Percentiles rank a stretch among this genome's conserved stretches.
Conservation (phyloP, 2,329 filamentous ascomycete genomes). For the Pseudocercospora musae region DNA sequence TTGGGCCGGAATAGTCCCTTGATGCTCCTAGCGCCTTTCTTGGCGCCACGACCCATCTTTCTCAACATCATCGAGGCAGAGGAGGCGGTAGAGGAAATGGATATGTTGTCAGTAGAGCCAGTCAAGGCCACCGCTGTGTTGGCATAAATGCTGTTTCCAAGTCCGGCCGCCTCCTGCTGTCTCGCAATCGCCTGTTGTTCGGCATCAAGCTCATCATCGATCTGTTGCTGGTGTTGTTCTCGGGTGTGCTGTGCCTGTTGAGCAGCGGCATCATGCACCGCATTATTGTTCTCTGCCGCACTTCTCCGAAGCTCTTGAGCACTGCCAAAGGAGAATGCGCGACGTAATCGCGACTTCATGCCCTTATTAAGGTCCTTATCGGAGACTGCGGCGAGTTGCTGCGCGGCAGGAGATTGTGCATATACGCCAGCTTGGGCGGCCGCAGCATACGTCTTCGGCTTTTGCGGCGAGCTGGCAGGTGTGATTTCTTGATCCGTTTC, state of each 20-base stretch:
- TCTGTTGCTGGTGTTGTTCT: conserved; percentile 31
- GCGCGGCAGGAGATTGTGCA: conserved; percentile 65
- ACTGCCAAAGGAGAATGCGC: conserved; percentile 95
- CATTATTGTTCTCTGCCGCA: conserved; percentile 59
- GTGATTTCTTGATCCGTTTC: conserved; percentile 37
- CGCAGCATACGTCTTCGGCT: conserved; percentile 33
- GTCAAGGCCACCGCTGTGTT: conserved; percentile 66
- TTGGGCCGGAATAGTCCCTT: conserved; percentile 95
- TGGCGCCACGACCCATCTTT: conserved; percentile 99
- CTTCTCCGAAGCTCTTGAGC: conserved; percentile 83
- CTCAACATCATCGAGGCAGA: conserved; percentile 91
- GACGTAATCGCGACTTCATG: conserved; percentile 80
- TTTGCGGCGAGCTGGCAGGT: conserved; percentile 24
- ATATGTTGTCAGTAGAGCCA: conserved; percentile 91
- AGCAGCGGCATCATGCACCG: conserved; percentile 18
- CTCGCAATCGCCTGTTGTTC: conserved; percentile 90
- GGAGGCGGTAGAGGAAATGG: conserved; percentile 83
- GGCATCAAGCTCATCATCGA: conserved; percentile 55
- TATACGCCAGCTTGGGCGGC: conserved; percentile 28
- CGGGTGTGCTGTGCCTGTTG: conserved; percentile 25
- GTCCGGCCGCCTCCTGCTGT: conserved; percentile 85
- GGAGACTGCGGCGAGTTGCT: conserved; percentile 82
- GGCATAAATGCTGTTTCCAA: conserved; percentile 91
- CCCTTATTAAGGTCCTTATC: conserved; percentile 75
- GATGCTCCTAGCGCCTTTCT: conserved; percentile 84